Conservation (phyloP, 202 grass and related monocot species). For the Panicum virgatum region DNA sequence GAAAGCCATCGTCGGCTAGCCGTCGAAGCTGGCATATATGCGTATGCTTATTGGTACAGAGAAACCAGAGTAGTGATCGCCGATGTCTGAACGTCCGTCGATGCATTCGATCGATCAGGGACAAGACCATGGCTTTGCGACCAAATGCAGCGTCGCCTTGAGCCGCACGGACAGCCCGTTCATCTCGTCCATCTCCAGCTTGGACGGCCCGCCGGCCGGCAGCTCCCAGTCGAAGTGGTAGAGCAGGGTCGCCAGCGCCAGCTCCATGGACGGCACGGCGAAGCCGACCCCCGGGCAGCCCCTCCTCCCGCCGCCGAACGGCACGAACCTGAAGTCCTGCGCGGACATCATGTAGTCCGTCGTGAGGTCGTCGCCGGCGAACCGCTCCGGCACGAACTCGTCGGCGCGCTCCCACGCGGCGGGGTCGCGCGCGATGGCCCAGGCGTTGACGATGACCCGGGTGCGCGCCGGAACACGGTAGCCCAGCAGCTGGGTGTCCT, state of each 20-base stretch:
- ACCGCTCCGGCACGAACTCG: slow-evolving; percentile 37
- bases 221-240: slow-evolving; percentile 41
- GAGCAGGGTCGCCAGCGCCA: slow-evolving; percentile 24
- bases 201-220: neutral
- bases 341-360: neutral
- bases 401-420: slow-evolving; percentile 4
- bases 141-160: slow-evolving; percentile 30
- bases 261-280: neutral
- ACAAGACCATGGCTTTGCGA: slow-evolving; percentile 31
- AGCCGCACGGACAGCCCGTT: slow-evolving; percentile 29
- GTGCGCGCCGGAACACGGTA: slow-evolving; percentile 19
- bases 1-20: neutral
- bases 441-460: slow-evolving; percentile 23
- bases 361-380: neutral
- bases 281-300: slow-evolving; percentile 31
- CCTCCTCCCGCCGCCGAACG: slow-evolving; percentile 30
- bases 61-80: neutral
- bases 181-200: slow-evolving; percentile 36
- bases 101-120: neutral
- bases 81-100: neutral
- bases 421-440: slow-evolving; percentile 31
- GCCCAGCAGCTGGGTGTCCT: slow-evolving; percentile 42
- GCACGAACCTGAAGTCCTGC: slow-evolving; percentile 29
- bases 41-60: neutral
- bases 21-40: neutral